Evolutionary conservation across 1,284 basidiomycete species (phyloP), one percentile per base, ranked within the genome.

Genomic region (Malassezia restricta): DNA sequence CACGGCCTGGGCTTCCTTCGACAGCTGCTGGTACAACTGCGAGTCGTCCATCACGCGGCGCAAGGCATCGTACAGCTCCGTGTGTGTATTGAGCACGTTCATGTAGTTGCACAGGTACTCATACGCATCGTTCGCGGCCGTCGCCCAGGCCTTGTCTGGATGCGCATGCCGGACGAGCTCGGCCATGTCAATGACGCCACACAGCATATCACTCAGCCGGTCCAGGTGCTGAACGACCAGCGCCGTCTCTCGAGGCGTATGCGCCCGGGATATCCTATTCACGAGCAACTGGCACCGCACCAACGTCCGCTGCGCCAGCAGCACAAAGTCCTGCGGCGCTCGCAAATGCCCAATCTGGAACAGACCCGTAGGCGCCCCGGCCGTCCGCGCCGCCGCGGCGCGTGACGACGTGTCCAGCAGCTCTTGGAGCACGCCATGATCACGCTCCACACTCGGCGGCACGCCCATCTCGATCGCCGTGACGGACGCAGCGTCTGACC

Each of bases 71-170:
- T 94, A 95, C 39, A 98, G 77, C 15, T 85, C 88, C n/a, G 85
- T 83, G 77, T 95, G 80, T 14, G 91, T 96, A 75, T 98, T 98
- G 55, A 98, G 79, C 37, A 87, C 83, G 76, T 96, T 96, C 91
- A 98, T 96, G 75, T 86, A 92, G 74, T 89, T 85, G 77, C 89
- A 95, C 52, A 96, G 77, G 54, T 82, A 82, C 75, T 91, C 89
- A 74, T 96, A 95, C 39, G 87, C 85, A 54, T 80, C 78, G 67
- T 95, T 87, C 31, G 88, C 87, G 49, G 83, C 84, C 24, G 81
- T 79, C 8, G 87, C 80, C 91, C 92, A 96, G 43, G 76, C 69
- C 15, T 77, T 76, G 64, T 92, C 86, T 0, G 92, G 91, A 76
- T 96, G 90, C 0, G 88, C 84, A 69, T 94, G 92, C 56, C 91